Conservation (phyloP, 148 eudicot species). For the Silene latifolia region DNA sequence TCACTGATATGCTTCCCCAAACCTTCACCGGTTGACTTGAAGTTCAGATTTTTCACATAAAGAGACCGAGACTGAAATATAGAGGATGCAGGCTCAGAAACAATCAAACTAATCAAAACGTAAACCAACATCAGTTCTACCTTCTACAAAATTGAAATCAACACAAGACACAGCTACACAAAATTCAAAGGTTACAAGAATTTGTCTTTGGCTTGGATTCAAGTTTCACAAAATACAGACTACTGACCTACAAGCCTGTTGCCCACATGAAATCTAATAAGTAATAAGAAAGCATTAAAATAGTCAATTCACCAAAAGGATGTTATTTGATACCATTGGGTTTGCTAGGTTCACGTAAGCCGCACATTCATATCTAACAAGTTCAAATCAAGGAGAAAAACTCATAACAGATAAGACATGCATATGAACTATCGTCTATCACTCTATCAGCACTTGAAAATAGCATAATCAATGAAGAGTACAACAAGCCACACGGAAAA, state of each 20-base stretch:
- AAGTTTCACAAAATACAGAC: background rate
- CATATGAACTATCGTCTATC: background rate
- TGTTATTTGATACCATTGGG: background rate
- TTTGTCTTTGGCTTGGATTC: background rate
- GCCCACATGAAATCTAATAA: background rate
- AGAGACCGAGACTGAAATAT: conserved; percentile 79
- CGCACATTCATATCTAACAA: background rate
- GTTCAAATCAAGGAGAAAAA: background rate
- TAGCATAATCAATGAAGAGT: background rate
- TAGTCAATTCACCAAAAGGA: background rate
- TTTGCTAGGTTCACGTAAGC: background rate
- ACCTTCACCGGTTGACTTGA: conserved; percentile 69
- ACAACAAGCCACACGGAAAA: background rate
- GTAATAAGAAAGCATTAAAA: background rate
- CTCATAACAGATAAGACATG: background rate
- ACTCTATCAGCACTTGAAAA: background rate
- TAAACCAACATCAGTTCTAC: background rate
- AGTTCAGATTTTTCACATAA: conserved; percentile 89
- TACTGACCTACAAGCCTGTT: background rate
- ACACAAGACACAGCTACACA: background rate
- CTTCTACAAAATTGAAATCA: background rate
- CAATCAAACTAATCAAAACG: background rate
- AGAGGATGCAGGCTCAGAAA: conserved; percentile 16
- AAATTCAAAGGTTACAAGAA: background rate
- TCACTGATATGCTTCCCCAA: conserved; percentile 67